Conservation (phyloP, 2,329 filamentous ascomycete genomes). For the Fonsecaea nubica region DNA sequence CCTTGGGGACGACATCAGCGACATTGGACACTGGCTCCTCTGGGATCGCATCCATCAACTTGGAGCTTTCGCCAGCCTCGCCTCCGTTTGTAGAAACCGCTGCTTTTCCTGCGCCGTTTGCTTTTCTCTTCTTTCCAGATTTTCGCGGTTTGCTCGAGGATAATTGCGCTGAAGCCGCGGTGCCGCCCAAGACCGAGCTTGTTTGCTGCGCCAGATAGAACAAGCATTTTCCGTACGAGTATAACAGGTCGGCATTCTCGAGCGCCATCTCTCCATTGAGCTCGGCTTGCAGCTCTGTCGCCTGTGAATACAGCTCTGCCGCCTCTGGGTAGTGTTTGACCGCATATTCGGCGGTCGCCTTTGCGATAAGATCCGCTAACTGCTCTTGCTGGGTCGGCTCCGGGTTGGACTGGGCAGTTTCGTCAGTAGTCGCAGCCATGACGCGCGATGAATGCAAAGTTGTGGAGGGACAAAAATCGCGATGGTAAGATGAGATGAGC, state of each 20-base stretch:
- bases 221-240: slow-evolving; percentile 89
- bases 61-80: slow-evolving; percentile 17
- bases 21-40: slow-evolving; percentile 47
- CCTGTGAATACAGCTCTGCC: slow-evolving; percentile 84
- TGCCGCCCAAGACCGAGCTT: slow-evolving; percentile 89
- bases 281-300: slow-evolving; percentile 86
- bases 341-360: slow-evolving; percentile 82
- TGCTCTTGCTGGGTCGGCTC: slow-evolving; percentile 59
- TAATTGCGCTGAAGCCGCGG: slow-evolving; percentile 64
- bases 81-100: slow-evolving; percentile 20
- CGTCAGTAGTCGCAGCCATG: slow-evolving; percentile 12
- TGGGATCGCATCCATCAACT: slow-evolving; percentile 5
- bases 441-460: neutral
- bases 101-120: slow-evolving; percentile 39
- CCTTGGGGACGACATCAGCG: slow-evolving; percentile 50
- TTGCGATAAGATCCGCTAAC: slow-evolving; percentile 77
- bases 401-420: slow-evolving; percentile 17
- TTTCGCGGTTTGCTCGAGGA: slow-evolving; percentile 59
- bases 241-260: slow-evolving; percentile 91
- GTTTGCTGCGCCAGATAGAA: slow-evolving; percentile 94
- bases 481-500: slow-evolving; percentile 1
- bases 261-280: slow-evolving; percentile 90
- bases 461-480: neutral
- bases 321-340: slow-evolving; percentile 88
- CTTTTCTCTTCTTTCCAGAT: slow-evolving; percentile 45